A percentile compares a stretch with the other conserved stretches of the same genome.
Conservation (phyloP, 148 eudicot species). For the Oxyria digyna region DNA sequence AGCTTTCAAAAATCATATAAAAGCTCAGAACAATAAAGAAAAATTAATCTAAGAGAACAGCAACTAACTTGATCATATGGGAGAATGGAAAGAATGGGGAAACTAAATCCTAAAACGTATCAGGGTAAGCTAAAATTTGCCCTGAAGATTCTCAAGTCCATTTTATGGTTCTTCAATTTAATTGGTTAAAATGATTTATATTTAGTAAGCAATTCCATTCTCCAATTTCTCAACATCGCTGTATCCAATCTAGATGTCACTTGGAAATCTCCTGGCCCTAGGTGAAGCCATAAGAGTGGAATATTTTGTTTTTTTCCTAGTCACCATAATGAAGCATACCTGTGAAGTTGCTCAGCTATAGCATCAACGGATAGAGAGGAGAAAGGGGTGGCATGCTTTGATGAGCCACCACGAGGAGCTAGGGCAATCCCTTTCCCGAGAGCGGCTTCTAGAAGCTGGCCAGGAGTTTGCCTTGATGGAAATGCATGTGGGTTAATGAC, state of each 20-base stretch:
- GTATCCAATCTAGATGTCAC: background rate
- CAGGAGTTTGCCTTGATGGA: slow-evolving; percentile 95
- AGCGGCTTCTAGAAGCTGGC: slow-evolving; percentile 91
- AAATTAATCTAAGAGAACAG: too few relatives aligned
- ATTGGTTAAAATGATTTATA: background rate
- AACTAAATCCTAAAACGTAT: too few relatives aligned
- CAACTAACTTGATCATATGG: too few relatives aligned
- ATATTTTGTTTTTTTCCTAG: background rate
- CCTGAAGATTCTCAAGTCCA: too few relatives aligned
- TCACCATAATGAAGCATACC: slow-evolving; percentile 25
- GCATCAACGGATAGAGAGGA: slow-evolving; percentile 76
- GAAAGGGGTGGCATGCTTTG: slow-evolving; percentile 78
- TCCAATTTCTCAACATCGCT: background rate
- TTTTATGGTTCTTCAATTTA: too few relatives aligned
- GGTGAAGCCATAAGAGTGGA: background rate
- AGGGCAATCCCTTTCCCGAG: slow-evolving; percentile 93
- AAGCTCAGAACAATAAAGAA: too few relatives aligned
- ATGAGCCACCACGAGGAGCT: slow-evolving; percentile 68
- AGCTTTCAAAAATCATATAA: too few relatives aligned
- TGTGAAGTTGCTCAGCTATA: slow-evolving; percentile 84
- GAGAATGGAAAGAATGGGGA: too few relatives aligned
- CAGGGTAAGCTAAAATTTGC: background rate
- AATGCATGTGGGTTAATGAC: slow-evolving; percentile 99
- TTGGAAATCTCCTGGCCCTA: background rate
- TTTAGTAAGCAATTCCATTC: background rate